Base-by-base conservation (phyloP, 345 rosid genomes). In the Rhizophora apiculata region DNA sequence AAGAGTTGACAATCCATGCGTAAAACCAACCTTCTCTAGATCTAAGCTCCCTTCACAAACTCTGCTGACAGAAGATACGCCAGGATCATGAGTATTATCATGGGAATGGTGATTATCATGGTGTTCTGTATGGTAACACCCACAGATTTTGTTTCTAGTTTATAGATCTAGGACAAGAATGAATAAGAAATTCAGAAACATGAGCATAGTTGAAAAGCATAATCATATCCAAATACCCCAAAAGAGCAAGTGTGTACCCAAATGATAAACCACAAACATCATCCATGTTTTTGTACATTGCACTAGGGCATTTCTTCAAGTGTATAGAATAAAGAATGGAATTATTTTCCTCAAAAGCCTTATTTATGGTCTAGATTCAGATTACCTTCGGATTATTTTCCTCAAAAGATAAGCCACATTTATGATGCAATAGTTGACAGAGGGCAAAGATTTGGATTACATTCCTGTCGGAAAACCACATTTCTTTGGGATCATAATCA, bases 51-150 rank as follows among this genome's bases (percentile, higher is more conserved):
- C 99, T 82, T 95, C 91, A 74, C 97, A 92, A 69, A 88, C 96
- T 61, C 89, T 82, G 84, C 96, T 89, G 81, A 95, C 92, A 36
- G 97, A 95, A 73, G 99, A 83, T 80, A 95, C 93, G 56, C 93
- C 93, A 2, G 96, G 97, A 82, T 95, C 99, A 68, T 95, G 99
- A 76, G 90, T 73, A 80, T 91, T 96, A 80, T 89, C 97, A 75
- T 88, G 95, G 24, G 89, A 71, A 76, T 86, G 98, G 66, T 87
- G 85, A 75, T 37, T 76, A 46, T 84, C 84, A 65, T 91, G 89
- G 82, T 88, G 93, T 43, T 86, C 99, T 95, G 86, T 72, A 76
- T 5, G 15, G 56, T 36, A 70, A 67, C 51, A 60, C 6, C 61
- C 31, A 63, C 37, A 56, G 51, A 19, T n/a, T 30, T 32, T 37